Percentiles rank a stretch among this genome's conserved stretches.
Evolutionary conservation across 2,329 filamentous ascomycete species (phyloP).

Genomic region (Fusarium marasasianum): DNA sequence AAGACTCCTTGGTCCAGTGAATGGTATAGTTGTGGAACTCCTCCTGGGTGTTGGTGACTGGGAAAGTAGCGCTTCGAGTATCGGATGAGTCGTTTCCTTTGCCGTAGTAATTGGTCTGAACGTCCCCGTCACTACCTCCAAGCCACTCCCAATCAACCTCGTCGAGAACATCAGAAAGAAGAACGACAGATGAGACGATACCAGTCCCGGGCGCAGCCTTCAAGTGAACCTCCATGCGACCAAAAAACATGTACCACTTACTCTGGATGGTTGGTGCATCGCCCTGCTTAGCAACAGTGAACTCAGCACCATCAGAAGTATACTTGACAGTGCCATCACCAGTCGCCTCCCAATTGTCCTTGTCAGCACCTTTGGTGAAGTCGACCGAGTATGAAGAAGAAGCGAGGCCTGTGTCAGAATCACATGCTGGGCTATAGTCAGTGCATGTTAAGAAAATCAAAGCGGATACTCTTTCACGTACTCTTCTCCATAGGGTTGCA

Average conservation of each 20-base stretch:
- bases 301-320: constrained; percentile 31
- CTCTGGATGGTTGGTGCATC: constrained; percentile 71
- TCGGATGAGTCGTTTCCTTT: constrained; percentile 69
- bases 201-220: constrained; percentile 77
- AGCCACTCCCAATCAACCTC: constrained; percentile 79
- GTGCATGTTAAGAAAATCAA: background rate
- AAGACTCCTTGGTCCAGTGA: constrained; percentile 69
- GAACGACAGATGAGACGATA: constrained; percentile 78
- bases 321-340: constrained; percentile 34
- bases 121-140: constrained; percentile 69
- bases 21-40: constrained; percentile 71
- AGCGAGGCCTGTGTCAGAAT: constrained; percentile 17
- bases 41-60: constrained; percentile 43
- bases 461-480: background rate
- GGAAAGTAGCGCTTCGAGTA: constrained; percentile 16
- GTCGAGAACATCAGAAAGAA: constrained; percentile 81
- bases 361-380: constrained; percentile 34
- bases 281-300: constrained; percentile 66
- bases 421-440: constrained; percentile 13
- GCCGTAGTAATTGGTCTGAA: constrained; percentile 82
- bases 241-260: constrained; percentile 87
- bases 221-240: constrained; percentile 74
- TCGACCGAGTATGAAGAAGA: constrained; percentile 32
- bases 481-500: constrained; percentile 37
- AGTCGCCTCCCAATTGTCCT: constrained; percentile 31